These are phyloP conservation scores for Teunomyces atbi DNA, from an alignment of 805 yeast genomes.

Conservation along the genomic window DNA sequence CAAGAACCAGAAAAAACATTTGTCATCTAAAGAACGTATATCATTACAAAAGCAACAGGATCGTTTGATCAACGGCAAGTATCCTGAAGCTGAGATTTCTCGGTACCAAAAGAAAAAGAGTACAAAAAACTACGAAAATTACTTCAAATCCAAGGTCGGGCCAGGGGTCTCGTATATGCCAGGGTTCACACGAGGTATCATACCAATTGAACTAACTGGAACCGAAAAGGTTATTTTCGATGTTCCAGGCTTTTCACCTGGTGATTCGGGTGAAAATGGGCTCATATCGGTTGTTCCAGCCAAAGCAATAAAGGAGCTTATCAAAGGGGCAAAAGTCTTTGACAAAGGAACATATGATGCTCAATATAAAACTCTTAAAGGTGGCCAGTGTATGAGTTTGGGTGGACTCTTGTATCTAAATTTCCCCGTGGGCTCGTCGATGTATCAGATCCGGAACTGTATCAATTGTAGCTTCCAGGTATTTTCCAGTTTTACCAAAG, in stretches of 20 bases:
- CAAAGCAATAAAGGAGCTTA: constrained; percentile 22
- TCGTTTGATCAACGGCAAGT: constrained; percentile 10
- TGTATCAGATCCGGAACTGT: constrained; percentile 47
- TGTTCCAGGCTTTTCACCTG: constrained; percentile 44
- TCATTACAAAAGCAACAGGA: constrained; percentile 18
- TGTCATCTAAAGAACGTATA: constrained; percentile 10
- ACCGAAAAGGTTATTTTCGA: constrained; percentile 37
- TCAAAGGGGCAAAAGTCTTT: constrained; percentile 27
- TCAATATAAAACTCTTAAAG: constrained; percentile 37
- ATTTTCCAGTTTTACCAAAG: constrained; percentile 30
- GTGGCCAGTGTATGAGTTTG: constrained; percentile 46
- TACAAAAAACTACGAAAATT: constrained; percentile 8
- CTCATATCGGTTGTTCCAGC: constrained; percentile 26
- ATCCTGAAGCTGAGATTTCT: constrained; percentile 6
- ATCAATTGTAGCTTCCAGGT: constrained; percentile 41
- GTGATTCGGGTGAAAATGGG: constrained; percentile 15
- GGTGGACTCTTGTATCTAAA: constrained; percentile 63
- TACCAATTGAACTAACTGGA: constrained; percentile 27
- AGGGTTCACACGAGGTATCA: constrained; percentile 62
- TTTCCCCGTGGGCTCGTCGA: constrained; percentile 48
- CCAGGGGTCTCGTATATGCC: constrained; percentile 58
- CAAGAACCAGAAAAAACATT: constrained; percentile 8
- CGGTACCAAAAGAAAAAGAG: constrained; percentile 7
- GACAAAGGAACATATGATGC: constrained; percentile 31
- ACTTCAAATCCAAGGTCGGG: constrained; percentile 32